Base-by-base conservation (phyloP, 2,329 filamentous ascomycete genomes). In the Dactylellina parvicollis region DNA sequence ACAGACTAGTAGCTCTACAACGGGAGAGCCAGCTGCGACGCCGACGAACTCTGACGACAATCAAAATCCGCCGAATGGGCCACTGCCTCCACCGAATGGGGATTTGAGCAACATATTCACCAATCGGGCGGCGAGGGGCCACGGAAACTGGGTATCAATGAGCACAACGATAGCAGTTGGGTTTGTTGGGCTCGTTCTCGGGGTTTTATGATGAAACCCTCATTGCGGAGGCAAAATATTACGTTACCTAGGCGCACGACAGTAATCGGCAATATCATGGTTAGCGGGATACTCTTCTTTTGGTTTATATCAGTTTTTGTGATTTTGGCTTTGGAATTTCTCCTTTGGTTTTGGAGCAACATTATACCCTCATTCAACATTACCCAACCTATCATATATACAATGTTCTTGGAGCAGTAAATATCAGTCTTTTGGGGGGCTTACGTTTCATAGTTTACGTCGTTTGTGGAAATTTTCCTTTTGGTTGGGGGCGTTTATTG, bases 31-130 rank as follows among this genome's bases (percentile, higher is more conserved):
- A 36, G 40, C 54, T 5, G 50, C 49, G 8, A 42, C 49, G 8
- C 60, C 67, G 5, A 64, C 67, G 4, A 22, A 40, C 26, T 49
- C 7, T 44, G 20, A 22, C 5, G 18, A 38, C 5, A 40, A 55
- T 16, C 42, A 50, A 22, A 30, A 42, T 14, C 55, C 42, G 9
- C 30, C 30, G 9, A 54, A 18, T 20, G 69, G 60, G 1, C 69
- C 69, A 28, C 20, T 73, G 36, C 69, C 69, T 26, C 52, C 69
- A 20, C 69, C 69, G 16, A 73, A 73, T 18, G 69, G 69, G 34
- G 69, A 55, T 7, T 54, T 73, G 22, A 47, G 52, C 40, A 73
- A 73, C 55, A 56, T 73, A 5, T 73, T 73, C 32, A 73, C 69
- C 1, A 66, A 73, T 30, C 16, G 30, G 0, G 69, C 38, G 22